phyloP scores from a whole-genome alignment of 1,284 basidiomycete species.

The Cutaneotrichosporon arboriforme region DNA sequence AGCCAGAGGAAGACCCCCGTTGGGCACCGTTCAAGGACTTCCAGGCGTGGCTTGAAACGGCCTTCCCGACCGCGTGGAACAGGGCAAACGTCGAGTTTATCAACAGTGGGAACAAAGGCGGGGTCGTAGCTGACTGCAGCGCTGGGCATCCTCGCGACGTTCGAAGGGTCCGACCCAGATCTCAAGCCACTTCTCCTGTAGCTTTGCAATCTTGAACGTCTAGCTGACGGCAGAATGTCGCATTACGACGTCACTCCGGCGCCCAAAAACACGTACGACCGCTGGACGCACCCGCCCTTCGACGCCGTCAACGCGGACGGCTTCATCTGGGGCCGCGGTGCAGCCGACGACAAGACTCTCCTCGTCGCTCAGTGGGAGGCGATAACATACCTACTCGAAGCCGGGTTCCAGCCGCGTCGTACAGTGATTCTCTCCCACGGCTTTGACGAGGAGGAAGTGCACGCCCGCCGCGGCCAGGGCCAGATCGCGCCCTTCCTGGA shows the following conservation, averaged over 20 bases:
- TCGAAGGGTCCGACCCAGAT: constrained; percentile 47
- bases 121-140: constrained; percentile 16
- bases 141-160: constrained; percentile 51
- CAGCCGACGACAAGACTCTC: constrained; percentile 45
- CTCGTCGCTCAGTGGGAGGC: constrained; percentile 49
- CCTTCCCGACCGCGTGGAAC: constrained; percentile 36
- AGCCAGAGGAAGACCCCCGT: constrained; percentile 42
- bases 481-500: constrained; percentile 44
- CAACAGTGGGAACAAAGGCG: constrained; percentile 36
- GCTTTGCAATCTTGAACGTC: background rate
- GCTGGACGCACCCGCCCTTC: constrained; percentile 47
- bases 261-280: constrained; percentile 35
- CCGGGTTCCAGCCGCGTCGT: constrained; percentile 38
- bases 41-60: constrained; percentile 36
- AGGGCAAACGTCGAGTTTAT: constrained; percentile 45
- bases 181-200: constrained; percentile 50
- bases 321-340: constrained; percentile 46
- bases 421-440: constrained; percentile 46
- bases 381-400: constrained; percentile 38
- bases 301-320: constrained; percentile 41
- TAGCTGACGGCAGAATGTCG: constrained; percentile 31
- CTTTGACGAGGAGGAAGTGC: constrained; percentile 46
- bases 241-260: constrained; percentile 49
- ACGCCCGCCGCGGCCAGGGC: constrained; percentile 44
- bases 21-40: constrained; percentile 47